phyloP scores from a whole-genome alignment of 169 alveolate species.

The Cystoisospora suis region DNA sequence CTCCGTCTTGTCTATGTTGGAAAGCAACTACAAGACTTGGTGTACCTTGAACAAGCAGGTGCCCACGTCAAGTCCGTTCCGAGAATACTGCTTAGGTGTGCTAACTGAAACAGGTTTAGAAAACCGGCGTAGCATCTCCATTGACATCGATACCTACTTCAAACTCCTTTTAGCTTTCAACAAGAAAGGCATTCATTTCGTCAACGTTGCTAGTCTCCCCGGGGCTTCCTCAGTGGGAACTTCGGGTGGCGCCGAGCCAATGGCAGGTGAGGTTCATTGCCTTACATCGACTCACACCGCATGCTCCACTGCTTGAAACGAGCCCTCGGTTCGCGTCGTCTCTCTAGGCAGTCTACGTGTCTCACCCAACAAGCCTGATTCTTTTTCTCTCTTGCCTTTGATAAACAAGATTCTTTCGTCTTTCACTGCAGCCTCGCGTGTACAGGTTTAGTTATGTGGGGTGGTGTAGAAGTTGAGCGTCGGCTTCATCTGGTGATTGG shows the following conservation, averaged over 20 bases:
- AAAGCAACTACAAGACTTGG: constrained; percentile 90
- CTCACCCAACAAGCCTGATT: too few species aligned
- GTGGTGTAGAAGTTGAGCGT: too few species aligned
- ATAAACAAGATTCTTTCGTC: too few species aligned
- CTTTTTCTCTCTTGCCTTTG: too few species aligned
- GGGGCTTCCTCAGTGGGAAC: background rate
- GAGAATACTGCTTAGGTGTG: constrained; percentile 68
- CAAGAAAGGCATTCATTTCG: constrained; percentile 87
- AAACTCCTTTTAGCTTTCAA: constrained; percentile 86
- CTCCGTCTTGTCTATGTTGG: constrained; percentile 90
- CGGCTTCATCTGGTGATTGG: too few species aligned
- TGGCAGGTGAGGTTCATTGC: too few species aligned
- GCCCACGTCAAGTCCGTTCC: constrained; percentile 74
- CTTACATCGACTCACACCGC: too few species aligned
- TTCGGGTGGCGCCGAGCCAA: background rate
- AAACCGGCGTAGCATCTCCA: constrained; percentile 82
- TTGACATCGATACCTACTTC: constrained; percentile 87
- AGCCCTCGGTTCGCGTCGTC: too few species aligned
- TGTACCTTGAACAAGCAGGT: constrained; percentile 79
- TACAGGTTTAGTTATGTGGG: too few species aligned
- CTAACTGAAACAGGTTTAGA: constrained; percentile 78
- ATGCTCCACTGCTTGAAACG: too few species aligned
- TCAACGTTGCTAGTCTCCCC: constrained; percentile 42
- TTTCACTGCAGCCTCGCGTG: too few species aligned
- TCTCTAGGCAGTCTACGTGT: too few species aligned